Percentiles rank a stretch among this genome's conserved stretches.
phyloP scores from a whole-genome alignment of 176 grass and related monocot species.

The Hyparrhenia diplandra region DNA sequence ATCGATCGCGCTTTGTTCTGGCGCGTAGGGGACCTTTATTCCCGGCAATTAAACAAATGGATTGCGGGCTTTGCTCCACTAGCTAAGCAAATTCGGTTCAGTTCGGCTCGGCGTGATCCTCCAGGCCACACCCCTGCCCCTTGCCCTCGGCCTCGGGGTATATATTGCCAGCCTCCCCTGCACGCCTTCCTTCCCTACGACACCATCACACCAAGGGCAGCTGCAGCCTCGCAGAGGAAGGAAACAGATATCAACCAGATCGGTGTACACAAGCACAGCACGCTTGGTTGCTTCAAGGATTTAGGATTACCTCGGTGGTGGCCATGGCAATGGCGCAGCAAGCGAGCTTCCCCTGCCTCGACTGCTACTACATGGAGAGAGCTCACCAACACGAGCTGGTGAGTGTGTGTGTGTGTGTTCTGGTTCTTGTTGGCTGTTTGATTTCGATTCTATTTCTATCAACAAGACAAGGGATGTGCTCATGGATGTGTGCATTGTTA shows the following conservation, averaged over 20 bases:
- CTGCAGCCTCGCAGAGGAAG: not conserved
- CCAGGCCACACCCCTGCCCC: not conserved
- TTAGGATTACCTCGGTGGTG: not conserved
- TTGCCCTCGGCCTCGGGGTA: not conserved
- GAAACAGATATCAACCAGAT: not conserved
- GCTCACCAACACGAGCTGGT: constrained; percentile 71
- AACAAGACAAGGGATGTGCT: not conserved
- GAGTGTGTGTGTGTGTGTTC: constrained; percentile 23
- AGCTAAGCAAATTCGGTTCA: constrained; percentile 37
- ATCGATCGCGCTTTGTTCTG: not conserved
- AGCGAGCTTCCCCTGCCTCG: constrained; percentile 37
- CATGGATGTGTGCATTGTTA: not conserved
- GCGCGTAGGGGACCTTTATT: constrained; percentile 29
- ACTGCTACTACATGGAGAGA: constrained; percentile 46
- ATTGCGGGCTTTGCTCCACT: not conserved
- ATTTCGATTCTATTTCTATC: not conserved
- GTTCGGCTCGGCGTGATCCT: constrained; percentile 34
- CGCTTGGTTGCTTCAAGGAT: not conserved
- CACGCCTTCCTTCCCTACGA: constrained; percentile 27
- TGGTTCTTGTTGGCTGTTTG: not conserved
- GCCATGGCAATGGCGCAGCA: constrained; percentile 51
- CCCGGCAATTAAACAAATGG: constrained; percentile 10
- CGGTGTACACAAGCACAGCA: not conserved
- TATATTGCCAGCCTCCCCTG: constrained; percentile 26
- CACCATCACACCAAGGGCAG: not conserved